Conservation (phyloP, 2,329 filamentous ascomycete genomes). For the Didymella pinodella region DNA sequence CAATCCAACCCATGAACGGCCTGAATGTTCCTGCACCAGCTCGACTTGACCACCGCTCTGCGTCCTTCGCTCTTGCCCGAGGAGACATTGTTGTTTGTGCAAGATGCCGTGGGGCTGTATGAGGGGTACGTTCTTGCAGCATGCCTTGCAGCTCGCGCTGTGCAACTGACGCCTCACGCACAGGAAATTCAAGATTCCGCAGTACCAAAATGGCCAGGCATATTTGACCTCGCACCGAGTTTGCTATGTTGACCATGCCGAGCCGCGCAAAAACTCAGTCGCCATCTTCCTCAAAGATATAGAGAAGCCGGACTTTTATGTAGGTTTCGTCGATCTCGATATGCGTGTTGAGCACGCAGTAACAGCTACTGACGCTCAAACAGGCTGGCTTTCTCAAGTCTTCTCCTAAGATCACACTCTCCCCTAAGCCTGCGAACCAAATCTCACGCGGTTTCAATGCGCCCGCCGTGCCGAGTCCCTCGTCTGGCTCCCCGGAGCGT, state of each 20-base stretch:
- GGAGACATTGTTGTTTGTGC: slow-evolving; percentile 94
- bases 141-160: slow-evolving; percentile 13
- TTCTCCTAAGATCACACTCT: slow-evolving; percentile 88
- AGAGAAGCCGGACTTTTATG: slow-evolving; percentile 80
- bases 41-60: slow-evolving; percentile 95
- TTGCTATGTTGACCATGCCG: slow-evolving; percentile 90
- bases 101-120: slow-evolving; percentile 96
- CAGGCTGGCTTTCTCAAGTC: slow-evolving; percentile 93
- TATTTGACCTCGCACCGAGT: slow-evolving; percentile 95
- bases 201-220: slow-evolving; percentile 94
- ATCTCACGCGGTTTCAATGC: slow-evolving; percentile 61
- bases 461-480: slow-evolving; percentile 46
- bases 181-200: slow-evolving; percentile 93
- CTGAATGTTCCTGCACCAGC: slow-evolving; percentile 96
- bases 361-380: slow-evolving; percentile 28
- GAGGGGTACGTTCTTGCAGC: slow-evolving; percentile 76
- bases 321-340: slow-evolving; percentile 22
- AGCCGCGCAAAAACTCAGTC: slow-evolving; percentile 84
- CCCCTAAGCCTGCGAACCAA: slow-evolving; percentile 79
- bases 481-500: slow-evolving; percentile 43
- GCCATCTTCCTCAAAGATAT: slow-evolving; percentile 90
- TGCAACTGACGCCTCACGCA: slow-evolving; percentile 24
- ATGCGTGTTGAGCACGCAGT: slow-evolving; percentile 3
- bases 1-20: slow-evolving; percentile 31
- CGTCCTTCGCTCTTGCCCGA: slow-evolving; percentile 91